Base-by-base conservation (phyloP, 2,329 filamentous ascomycete species). In the Coniochaeta ligniaria region DNA sequence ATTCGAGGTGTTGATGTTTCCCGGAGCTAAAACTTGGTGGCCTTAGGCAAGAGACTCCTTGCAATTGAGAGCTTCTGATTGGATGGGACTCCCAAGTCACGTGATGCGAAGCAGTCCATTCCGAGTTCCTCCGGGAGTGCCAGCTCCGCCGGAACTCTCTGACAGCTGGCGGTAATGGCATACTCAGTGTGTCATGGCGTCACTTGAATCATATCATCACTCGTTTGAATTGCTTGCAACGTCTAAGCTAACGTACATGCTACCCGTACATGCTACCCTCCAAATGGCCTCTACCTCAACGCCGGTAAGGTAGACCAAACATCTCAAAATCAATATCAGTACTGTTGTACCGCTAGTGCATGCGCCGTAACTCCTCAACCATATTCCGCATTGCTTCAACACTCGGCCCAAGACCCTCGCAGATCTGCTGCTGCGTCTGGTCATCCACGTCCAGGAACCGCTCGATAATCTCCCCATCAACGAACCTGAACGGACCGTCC, bases 401-500 rank as follows among this genome's bases (percentile, higher is more conserved):
- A 78, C 78, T 83, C 63, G 77, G 86, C 60, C 78, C 88, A 65
- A 81, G 80, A 57, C 78, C 86, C 71, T 79, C 71, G 61, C 77
- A 85, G 57, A 83, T 77, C 60, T 75, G 71, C 66, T 75, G 77
- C 73, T 87, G 85, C 45, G 75, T 75, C 41, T 78, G 77, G 60
- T 88, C 85, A 54, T 83, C 79, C 64, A 90, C 77, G 64, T 92
- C 87, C 65, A 98, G 73, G 70, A 97, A 97, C 58, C 85, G 76
- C 75, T 98, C 94, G 14, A 99, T 80, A 68, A 98, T 79, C 71
- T 97, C 94, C 0, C 94, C 95, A 69, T 99, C 95, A 14, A 99
- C 84, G 68, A 98, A 98, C 1, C 94, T 83, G 69, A 86, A 90
- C 0, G 95, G 94, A 43, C 89, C 91, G 0, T 90, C 87, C 0